Percentiles rank a stretch among this genome's conserved stretches.
Conservation (phyloP, 805 yeast species). For the Candida multigemmis region DNA sequence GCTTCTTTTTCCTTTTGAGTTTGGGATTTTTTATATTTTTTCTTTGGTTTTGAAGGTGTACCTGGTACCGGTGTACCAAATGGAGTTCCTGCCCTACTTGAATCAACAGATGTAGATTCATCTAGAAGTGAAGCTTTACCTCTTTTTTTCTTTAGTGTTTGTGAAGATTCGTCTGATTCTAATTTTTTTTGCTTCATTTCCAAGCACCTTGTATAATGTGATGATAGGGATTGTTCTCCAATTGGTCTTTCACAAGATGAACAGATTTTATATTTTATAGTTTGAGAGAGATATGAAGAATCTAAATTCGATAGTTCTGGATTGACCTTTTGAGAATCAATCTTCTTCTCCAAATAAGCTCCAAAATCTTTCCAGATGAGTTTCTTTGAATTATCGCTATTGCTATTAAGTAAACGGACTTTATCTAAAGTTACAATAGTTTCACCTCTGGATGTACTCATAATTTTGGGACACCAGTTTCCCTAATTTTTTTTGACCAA, state of each 20-base stretch:
- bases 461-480: no score
- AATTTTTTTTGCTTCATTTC: constrained; percentile 27
- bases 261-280: constrained; percentile 29
- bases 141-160: constrained; percentile 15
- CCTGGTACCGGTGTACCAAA: no score
- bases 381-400: constrained; percentile 8
- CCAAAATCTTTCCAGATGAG: constrained; percentile 39
- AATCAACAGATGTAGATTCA: constrained; percentile 30
- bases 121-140: constrained; percentile 19
- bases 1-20: constrained; percentile 37
- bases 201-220: constrained; percentile 26
- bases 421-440: constrained; percentile 20
- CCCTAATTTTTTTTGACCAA: no score
- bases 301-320: constrained; percentile 7
- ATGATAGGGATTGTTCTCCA: constrained; percentile 21
- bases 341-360: constrained; percentile 29
- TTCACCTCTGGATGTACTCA: no score
- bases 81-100: constrained; percentile 30
- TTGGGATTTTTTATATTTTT: constrained; percentile 35
- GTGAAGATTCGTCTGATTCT: constrained; percentile 2
- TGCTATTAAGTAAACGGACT: constrained; percentile 15
- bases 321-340: constrained; percentile 6
- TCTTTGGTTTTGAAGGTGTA: constrained; percentile 26
- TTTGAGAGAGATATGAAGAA: constrained; percentile 21
- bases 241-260: constrained; percentile 30